A percentile compares a stretch with the other conserved stretches of the same genome.
phyloP scores from a whole-genome alignment of 2,329 filamentous ascomycete genomes.

The Paracoccidioides brasiliensis region DNA sequence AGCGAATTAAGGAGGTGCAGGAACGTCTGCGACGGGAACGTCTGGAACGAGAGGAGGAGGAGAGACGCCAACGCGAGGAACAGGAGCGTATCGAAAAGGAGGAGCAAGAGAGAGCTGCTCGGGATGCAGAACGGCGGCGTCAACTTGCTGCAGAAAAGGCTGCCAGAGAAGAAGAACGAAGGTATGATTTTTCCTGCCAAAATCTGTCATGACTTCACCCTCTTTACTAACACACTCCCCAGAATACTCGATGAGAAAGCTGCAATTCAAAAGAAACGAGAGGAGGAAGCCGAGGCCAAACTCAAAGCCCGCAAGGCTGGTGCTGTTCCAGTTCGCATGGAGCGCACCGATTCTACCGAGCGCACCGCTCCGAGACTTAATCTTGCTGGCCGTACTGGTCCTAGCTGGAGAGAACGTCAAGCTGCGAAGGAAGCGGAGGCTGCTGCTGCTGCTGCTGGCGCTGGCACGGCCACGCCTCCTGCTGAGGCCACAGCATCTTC shows the following conservation, averaged over 20 bases:
- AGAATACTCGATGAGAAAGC: constrained; percentile 52
- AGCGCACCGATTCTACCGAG: constrained; percentile 37
- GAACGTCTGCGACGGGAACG: constrained; percentile 74
- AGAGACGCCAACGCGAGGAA: constrained; percentile 64
- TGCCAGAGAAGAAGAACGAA: constrained; percentile 45
- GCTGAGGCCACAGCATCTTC: constrained; percentile 16
- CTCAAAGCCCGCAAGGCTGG: constrained; percentile 53
- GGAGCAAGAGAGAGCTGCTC: constrained; percentile 69
- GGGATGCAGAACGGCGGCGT: constrained; percentile 66
- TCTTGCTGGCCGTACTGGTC: constrained; percentile 37
- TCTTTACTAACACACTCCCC: constrained; percentile 23
- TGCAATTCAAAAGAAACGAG: constrained; percentile 59
- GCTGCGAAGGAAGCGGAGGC: constrained; percentile 34
- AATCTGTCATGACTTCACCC: background rate
- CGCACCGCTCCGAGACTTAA: constrained; percentile 42
- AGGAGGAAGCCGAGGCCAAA: constrained; percentile 75
- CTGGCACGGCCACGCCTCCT: constrained; percentile 13
- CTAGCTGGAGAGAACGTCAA: constrained; percentile 47
- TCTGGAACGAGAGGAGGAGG: constrained; percentile 70
- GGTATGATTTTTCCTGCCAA: constrained; percentile 30
- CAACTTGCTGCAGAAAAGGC: constrained; percentile 59
- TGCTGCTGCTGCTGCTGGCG: constrained; percentile 12
- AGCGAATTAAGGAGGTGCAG: constrained; percentile 75
- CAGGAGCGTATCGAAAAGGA: constrained; percentile 70
- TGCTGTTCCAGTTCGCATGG: constrained; percentile 22